A percentile compares a stretch with the other conserved stretches of the same genome.
These are phyloP conservation scores for Colletotrichum chrysophilum DNA, from an alignment of 2,329 filamentous ascomycete genomes.

Conservation along the genomic window DNA sequence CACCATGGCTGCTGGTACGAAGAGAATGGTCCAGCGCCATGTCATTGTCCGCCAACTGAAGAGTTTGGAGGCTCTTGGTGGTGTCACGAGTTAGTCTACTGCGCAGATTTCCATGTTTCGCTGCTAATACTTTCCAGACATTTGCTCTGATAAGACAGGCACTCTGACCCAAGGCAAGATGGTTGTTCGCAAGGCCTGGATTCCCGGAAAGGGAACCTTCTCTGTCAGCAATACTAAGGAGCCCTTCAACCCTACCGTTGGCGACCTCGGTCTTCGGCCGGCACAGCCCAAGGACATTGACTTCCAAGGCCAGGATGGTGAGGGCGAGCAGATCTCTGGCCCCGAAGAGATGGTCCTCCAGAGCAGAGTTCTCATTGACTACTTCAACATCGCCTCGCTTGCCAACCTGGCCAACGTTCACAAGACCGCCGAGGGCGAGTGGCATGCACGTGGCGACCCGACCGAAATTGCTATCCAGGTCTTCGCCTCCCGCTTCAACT, in stretches of 20 bases:
- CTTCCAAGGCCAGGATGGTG: conserved; percentile 28
- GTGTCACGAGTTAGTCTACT: conserved; percentile 42
- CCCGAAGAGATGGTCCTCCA: conserved; percentile 41
- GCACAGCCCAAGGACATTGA: conserved; percentile 40
- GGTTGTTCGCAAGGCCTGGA: conserved; percentile 58
- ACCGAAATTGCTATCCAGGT: conserved; percentile 80
- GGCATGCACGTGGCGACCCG: conserved; percentile 70
- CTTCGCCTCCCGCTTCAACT: conserved; percentile 72
- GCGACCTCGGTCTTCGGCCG: conserved; percentile 45
- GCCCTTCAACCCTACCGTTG: conserved; percentile 62
- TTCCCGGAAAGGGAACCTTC: conserved; percentile 53
- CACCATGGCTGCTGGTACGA: conserved; percentile 62
- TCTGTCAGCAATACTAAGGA: conserved; percentile 55
- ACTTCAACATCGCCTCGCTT: conserved; percentile 67
- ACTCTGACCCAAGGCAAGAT: conserved; percentile 60
- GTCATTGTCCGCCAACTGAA: conserved; percentile 59
- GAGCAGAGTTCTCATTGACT: conserved; percentile 49
- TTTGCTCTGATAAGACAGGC: conserved; percentile 64
- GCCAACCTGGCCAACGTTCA: conserved; percentile 71
- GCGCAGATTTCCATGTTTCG: background rate
- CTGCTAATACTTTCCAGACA: conserved; percentile 36
- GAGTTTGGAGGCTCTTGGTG: conserved; percentile 58
- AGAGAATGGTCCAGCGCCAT: conserved; percentile 57
- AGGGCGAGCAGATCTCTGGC: conserved; percentile 29
- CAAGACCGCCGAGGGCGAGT: conserved; percentile 54